Percentiles rank a stretch among this genome's conserved stretches.
Conservation (phyloP, 768 basidiomycete genomes). For the Austroboletus eburneus region DNA sequence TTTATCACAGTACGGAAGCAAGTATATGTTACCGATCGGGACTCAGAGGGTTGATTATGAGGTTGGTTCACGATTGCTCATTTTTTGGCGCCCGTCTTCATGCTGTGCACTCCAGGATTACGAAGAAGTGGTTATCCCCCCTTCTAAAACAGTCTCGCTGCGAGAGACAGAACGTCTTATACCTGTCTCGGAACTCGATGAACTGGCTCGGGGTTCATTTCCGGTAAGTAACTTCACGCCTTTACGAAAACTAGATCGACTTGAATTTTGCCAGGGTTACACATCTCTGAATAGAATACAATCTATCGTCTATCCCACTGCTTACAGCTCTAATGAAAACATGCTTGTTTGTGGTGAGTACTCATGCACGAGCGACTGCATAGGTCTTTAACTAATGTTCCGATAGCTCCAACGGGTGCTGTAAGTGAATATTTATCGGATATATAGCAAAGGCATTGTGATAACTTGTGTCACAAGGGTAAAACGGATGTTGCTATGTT, state of each 20-base stretch:
- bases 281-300: conserved; percentile 87
- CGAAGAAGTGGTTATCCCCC: conserved; percentile 89
- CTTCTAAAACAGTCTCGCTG: conserved; percentile 73
- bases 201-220: conserved; percentile 77
- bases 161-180: conserved; percentile 68
- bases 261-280: conserved; percentile 59
- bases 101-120: conserved; percentile 61
- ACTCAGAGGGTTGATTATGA: conserved; percentile 66
- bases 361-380: background rate
- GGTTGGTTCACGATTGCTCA: conserved; percentile 37
- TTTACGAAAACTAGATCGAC: background rate
- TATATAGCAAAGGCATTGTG: background rate
- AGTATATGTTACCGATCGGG: conserved; percentile 79
- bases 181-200: conserved; percentile 67
- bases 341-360: conserved; percentile 60
- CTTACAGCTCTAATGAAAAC: conserved; percentile 95
- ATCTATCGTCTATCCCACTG: conserved; percentile 90
- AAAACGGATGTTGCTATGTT: conserved; percentile 99
- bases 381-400: background rate
- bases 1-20: conserved; percentile 69
- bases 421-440: conserved; percentile 44
- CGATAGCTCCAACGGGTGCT: conserved; percentile 91
- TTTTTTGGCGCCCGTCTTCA: conserved; percentile 3
- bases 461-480: conserved; percentile 50
- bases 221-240: conserved; percentile 54